phyloP scores from a whole-genome alignment of 164 flowering plant species.

The Amborella trichopoda region DNA sequence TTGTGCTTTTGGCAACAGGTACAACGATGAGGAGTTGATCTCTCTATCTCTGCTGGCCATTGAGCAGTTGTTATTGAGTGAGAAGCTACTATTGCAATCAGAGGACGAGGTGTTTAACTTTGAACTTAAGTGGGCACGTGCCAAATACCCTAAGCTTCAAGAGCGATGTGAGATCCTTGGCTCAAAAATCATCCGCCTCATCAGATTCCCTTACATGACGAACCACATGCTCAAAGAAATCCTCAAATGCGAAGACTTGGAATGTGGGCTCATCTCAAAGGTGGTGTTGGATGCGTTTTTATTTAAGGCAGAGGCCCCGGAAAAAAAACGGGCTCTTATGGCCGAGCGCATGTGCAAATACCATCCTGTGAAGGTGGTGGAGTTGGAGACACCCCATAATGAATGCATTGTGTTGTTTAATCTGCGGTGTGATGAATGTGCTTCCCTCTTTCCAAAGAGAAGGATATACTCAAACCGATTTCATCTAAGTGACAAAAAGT shows the following conservation, averaged over 20 bases:
- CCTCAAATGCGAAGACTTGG: too few relatives aligned
- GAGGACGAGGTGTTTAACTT: neutral
- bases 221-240: neutral
- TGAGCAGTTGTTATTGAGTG: neutral
- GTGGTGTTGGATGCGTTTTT: neutral
- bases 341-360: neutral
- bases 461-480: neutral
- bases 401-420: neutral
- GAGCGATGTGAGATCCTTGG: neutral
- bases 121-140: neutral
- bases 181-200: neutral
- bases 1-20: too few relatives aligned
- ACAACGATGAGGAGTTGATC: neutral
- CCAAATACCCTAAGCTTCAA: neutral
- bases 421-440: neutral
- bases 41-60: neutral
- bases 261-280: neutral
- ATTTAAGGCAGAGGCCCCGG: neutral
- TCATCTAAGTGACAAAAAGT: neutral
- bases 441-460: neutral
- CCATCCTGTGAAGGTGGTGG: too few relatives aligned
- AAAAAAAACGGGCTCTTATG: neutral
- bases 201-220: neutral
- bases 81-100: neutral
- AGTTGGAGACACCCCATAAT: too few relatives aligned